phyloP scores from a whole-genome alignment of 495 filamentous ascomycete species.

The Endocarpon pusillum region DNA sequence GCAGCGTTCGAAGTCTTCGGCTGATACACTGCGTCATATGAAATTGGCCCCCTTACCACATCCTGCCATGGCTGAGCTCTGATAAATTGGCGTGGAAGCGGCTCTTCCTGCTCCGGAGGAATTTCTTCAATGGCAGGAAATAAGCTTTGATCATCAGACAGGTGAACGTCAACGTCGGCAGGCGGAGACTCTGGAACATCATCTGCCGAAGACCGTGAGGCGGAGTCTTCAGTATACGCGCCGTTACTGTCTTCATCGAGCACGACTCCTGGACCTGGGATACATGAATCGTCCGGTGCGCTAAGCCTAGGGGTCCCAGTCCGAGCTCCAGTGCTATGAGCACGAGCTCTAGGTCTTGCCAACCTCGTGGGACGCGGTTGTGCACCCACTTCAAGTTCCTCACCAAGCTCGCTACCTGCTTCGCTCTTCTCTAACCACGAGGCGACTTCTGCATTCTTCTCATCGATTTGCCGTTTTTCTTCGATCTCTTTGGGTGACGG shows the following conservation, averaged over 20 bases:
- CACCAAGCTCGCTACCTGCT: conserved; percentile 25
- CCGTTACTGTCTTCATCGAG: conserved; percentile 29
- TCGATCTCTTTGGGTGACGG: conserved; percentile 30
- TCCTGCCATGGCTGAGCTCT: conserved; percentile 29
- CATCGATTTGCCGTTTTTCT: conserved; percentile 18
- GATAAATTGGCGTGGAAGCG: conserved; percentile 17
- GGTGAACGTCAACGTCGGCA: conserved; percentile 16
- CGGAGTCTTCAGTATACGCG: conserved; percentile 17
- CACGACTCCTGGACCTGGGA: conserved; percentile 30
- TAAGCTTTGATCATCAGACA: conserved; percentile 8
- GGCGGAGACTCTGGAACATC: conserved; percentile 19
- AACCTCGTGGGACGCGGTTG: conserved; percentile 9
- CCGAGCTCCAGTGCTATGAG: conserved; percentile 30
- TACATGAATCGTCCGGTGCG: conserved; percentile 10
- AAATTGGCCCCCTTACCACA: too few relatives aligned
- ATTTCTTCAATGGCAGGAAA: conserved; percentile 11
- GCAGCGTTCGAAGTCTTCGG: conserved; percentile 28
- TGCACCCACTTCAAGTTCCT: too few relatives aligned
- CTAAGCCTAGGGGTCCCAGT: conserved; percentile 25
- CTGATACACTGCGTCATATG: conserved; percentile 20
- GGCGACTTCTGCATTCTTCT: conserved; percentile 28
- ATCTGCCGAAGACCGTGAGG: conserved; percentile 10
- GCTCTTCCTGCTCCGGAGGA: conserved; percentile 11
- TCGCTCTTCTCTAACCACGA: conserved; percentile 28
- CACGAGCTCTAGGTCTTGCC: conserved; percentile 19